Percentiles rank a stretch among this genome's conserved stretches.
Evolutionary conservation across 192 early-diverging fungal genomes (phyloP).

Genomic region (Podila verticillata): DNA sequence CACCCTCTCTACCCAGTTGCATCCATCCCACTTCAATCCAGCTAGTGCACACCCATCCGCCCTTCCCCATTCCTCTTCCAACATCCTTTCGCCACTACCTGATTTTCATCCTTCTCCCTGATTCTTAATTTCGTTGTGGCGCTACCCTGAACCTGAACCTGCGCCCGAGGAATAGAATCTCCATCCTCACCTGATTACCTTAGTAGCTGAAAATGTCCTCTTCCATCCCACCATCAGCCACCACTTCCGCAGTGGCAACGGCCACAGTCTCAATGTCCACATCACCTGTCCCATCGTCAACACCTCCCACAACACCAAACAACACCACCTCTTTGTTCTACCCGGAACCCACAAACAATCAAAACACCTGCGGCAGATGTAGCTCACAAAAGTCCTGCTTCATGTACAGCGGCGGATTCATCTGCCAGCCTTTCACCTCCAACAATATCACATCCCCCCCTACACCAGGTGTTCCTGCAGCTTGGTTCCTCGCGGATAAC

Average conservation of each 20-base stretch:
- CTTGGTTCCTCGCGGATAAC: slow-evolving; percentile 14
- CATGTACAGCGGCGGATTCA: slow-evolving; percentile 9
- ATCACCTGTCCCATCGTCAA: neutral
- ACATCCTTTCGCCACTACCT: neutral
- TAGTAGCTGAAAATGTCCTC: neutral
- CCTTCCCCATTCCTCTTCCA: neutral
- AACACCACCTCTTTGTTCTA: slow-evolving; percentile 1
- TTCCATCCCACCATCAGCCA: no score
- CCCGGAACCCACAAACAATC: slow-evolving; percentile 20
- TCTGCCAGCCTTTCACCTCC: slow-evolving; percentile 16
- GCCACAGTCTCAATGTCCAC: neutral
- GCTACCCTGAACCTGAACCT: neutral
- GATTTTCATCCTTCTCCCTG: neutral
- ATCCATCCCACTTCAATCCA: neutral
- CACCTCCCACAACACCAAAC: neutral
- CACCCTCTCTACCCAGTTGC: neutral
- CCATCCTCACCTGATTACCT: neutral
- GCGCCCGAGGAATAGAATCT: no score
- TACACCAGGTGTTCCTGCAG: slow-evolving; percentile 5
- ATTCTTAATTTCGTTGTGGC: neutral
- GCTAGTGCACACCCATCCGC: neutral
- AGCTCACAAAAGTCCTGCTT: slow-evolving; percentile 7
- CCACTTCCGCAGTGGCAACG: neutral
- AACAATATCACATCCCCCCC: slow-evolving; percentile 2
- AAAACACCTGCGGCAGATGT: slow-evolving; percentile 19